Base-by-base conservation (phyloP, 2,329 filamentous ascomycete species). In the Neurospora crassa region DNA sequence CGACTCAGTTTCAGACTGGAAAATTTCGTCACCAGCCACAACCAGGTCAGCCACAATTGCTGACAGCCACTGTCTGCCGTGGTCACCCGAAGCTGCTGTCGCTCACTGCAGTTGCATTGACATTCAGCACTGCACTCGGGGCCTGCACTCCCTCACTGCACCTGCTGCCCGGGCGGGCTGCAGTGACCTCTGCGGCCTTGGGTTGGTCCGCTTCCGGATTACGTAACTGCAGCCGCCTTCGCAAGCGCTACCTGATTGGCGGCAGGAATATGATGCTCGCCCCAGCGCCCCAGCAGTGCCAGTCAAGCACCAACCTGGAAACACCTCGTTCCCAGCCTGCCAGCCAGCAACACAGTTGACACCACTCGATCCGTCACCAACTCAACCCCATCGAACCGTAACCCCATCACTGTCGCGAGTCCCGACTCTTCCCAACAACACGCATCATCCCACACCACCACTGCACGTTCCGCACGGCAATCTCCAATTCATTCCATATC, bases 251-350 rank as follows among this genome's bases (percentile, higher is more conserved):
- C 43, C 68, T 69, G 53, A 43, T 45, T 41, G 53, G 67, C 59
- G n/a, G 68, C 70, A 70, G 73, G 75, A 77, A 63, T 29, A 63
- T 63, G 29, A 63, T 63, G 74, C 74, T 77, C 72, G 74, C 72
- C 72, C 74, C 72, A 63, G 70, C 67, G 47, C 67, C 53, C 69
- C 70, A 70, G 47, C 40, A 70, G 68, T 72, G 37, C 74, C 75
- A 77, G 75, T 75, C 76, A 77, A 76, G 73, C 71, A 73, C 75
- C 76, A 76, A 76, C 77, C 75, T 76, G 76, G 78, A 79, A 79
- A 79, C 78, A 79, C 77, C 77, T 79, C 77, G 74, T 74, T 75
- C 73, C 74, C 72, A 71, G 69, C 45, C 47, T 37, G 47, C 63
- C 70, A 59, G 59, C 53, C 37, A 68, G 69, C 69, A 53, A 70